These are phyloP conservation scores for Colletotrichum viniferum DNA, from an alignment of 2,329 filamentous ascomycete genomes.

Conservation along the genomic window DNA sequence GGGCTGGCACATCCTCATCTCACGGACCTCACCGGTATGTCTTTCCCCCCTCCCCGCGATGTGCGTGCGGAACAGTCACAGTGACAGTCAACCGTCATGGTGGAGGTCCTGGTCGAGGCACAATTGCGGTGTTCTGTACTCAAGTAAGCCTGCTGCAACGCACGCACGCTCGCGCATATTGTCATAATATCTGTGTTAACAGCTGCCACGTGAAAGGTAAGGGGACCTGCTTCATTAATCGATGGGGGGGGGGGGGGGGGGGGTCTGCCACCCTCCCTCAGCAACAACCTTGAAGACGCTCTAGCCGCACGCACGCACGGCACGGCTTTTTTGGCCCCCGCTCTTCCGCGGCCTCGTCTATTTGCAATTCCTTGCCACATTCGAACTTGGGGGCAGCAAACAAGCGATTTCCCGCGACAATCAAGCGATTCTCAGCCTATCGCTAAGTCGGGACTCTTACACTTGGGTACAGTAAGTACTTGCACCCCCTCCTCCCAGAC, in stretches of 20 bases:
- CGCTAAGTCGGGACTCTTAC: background rate
- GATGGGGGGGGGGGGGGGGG: background rate
- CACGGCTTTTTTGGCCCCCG: constrained; percentile 22
- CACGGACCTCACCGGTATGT: constrained; percentile 2
- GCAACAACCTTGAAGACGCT: background rate
- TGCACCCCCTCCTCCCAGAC: background rate
- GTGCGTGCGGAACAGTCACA: background rate
- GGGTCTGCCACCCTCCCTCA: background rate
- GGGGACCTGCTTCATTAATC: background rate
- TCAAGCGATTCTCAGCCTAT: background rate
- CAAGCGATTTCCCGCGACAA: constrained; percentile 21
- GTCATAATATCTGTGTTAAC: background rate
- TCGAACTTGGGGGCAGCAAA: constrained; percentile 24
- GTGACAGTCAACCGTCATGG: background rate
- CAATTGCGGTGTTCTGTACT: background rate
- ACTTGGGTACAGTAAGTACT: background rate
- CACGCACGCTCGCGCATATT: background rate
- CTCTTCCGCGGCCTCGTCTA: constrained; percentile 14
- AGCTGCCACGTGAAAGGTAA: background rate
- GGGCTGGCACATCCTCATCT: constrained; percentile 11
- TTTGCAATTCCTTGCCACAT: background rate
- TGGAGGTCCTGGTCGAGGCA: background rate
- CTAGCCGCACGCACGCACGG: constrained; percentile 17
- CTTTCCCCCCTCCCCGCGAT: background rate
- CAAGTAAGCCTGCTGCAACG: background rate